Evolutionary conservation across 805 yeast genomes (phyloP), one percentile per base, ranked within the genome.

Genomic region (Suhomyces sp.): DNA sequence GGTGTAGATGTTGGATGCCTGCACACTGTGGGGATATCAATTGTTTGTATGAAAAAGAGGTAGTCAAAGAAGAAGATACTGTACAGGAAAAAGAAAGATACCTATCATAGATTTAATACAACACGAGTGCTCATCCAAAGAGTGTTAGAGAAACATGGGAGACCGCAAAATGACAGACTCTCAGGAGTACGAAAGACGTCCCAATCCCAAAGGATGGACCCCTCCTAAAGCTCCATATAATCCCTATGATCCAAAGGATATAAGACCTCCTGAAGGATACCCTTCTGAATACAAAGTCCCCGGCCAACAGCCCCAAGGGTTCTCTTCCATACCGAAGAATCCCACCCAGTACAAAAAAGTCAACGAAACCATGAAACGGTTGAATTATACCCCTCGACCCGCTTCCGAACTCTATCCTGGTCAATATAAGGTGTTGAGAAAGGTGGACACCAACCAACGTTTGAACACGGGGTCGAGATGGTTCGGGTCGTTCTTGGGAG

Each of bases 191-290:
- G 76, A 77, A 28, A 70, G 88, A 63, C 65, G 86, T 37, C 83
- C 90, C 3, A 79, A 83, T 48, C 90, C 93, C 2, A 73, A 74
- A 5, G 88, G 88, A 0, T 83, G 93, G 93, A 72, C 73, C 0
- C 85, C 79, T 2, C 95, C 95, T 7, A 76, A 72, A 43, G 91
- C 90, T 1, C 93, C 93, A 1, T 87, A 84, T 54, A 86, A 86
- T 49, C 95, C 95, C 5, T 87, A 79, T 51, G 95, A 86, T 52
- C 83, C 90, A 0, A 60, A 74, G 1, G 95, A 86, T 52, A 54
- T 65, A 25, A 68, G 95, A 29, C 95, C 95, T 0, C 75, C 95
- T 0, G 79, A 80, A 52, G 95, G 95, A 2, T 86, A 87, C 45
- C 95, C 95, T 1, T 80, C 88, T 17, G 95, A 86, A 55, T 87